A percentile compares a stretch with the other conserved stretches of the same genome.
Conservation (phyloP, 495 filamentous ascomycete genomes). For the Thermothielavioides terrestris region DNA sequence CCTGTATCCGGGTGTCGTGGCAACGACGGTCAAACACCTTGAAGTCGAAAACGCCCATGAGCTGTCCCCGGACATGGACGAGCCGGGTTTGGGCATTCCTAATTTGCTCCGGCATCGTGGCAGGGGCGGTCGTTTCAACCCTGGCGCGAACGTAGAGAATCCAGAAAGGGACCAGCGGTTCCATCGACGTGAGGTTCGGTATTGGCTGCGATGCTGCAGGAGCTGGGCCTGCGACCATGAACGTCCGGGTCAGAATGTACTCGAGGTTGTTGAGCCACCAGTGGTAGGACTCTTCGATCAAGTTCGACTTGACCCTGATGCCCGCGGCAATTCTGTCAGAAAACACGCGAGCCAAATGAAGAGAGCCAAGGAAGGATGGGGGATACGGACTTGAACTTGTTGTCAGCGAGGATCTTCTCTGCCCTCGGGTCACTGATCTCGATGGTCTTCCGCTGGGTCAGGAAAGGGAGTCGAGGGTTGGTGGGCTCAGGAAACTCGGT, state of each 20-base stretch:
- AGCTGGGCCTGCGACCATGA: conserved; percentile 14
- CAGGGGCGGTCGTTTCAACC: conserved; percentile 22
- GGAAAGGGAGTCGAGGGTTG: conserved; percentile 17
- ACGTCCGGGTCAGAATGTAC: conserved; percentile 31
- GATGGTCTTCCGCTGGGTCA: conserved; percentile 33
- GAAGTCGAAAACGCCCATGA: conserved; percentile 37
- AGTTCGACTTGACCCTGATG: conserved; percentile 32
- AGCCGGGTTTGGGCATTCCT: conserved; percentile 31
- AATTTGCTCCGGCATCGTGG: conserved; percentile 29
- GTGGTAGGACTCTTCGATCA: conserved; percentile 35
- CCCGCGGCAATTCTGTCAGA: too few relatives aligned
- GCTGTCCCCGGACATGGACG: conserved; percentile 21
- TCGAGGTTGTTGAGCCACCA: conserved; percentile 35
- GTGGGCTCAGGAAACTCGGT: conserved; percentile 36
- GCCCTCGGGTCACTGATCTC: conserved; percentile 20
- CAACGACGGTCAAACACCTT: conserved; percentile 32
- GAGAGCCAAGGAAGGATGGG: not conserved
- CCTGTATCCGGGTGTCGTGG: conserved; percentile 28
- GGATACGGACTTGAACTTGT: conserved; percentile 23
- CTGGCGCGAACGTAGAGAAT: conserved; percentile 32
- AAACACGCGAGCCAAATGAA: too few relatives aligned
- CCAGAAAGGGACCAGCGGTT: conserved; percentile 24
- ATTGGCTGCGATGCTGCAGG: conserved; percentile 4
- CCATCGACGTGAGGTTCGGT: conserved; percentile 12
- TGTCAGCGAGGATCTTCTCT: conserved; percentile 24